These are phyloP conservation scores for Yarrowia hollandica DNA, from an alignment of 805 yeast species.

Conservation along the genomic window DNA sequence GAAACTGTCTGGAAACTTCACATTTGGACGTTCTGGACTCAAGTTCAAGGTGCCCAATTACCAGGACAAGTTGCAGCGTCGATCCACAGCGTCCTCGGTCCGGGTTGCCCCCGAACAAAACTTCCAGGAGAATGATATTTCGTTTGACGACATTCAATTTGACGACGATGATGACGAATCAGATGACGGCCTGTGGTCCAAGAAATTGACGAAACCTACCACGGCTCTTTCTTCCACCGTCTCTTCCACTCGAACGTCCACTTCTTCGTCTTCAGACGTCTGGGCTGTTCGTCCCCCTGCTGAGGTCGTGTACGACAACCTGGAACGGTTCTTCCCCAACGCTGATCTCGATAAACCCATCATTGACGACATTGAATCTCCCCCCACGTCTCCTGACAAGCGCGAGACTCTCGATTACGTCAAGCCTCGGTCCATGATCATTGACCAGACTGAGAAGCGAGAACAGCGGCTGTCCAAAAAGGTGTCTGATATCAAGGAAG, in stretches of 20 bases:
- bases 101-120: slow-evolving; percentile 40
- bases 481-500: not conserved
- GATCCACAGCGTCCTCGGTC: not conserved
- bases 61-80: slow-evolving; percentile 2
- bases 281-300: slow-evolving; percentile 92
- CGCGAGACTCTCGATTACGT: slow-evolving; percentile 17
- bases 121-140: slow-evolving; percentile 70
- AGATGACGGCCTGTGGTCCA: slow-evolving; percentile 64
- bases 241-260: not conserved
- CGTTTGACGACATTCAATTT: slow-evolving; percentile 50
- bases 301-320: slow-evolving; percentile 86
- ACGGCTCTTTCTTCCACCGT: not conserved
- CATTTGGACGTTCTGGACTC: slow-evolving; percentile 21
- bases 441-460: too few species aligned
- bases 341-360: slow-evolving; percentile 92
- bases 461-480: too few species aligned
- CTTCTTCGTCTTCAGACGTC: slow-evolving; percentile 29
- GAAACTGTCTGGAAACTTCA: slow-evolving; percentile 12
- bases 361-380: slow-evolving; percentile 59
- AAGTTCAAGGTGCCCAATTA: slow-evolving; percentile 28
- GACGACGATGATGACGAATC: slow-evolving; percentile 45
- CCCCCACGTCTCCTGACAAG: slow-evolving; percentile 30
- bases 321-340: slow-evolving; percentile 89
- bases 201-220: slow-evolving; percentile 40
- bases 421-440: slow-evolving; percentile 16